phyloP scores from a whole-genome alignment of 2,329 filamentous ascomycete species.

The Aspergillus awamori region DNA sequence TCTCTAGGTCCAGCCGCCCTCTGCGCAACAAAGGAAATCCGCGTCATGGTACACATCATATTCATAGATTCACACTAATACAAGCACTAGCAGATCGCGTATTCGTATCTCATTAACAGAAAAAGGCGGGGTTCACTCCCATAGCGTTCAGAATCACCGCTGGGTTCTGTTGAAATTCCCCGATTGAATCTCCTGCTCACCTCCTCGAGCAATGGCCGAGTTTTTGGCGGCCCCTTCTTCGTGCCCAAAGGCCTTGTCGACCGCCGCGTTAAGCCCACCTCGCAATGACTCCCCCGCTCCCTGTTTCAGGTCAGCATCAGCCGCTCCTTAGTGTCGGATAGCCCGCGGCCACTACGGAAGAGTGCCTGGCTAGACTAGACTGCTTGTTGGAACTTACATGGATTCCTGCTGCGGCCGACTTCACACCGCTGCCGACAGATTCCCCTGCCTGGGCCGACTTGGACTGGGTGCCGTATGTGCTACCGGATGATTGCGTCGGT shows the following conservation, averaged over 20 bases:
- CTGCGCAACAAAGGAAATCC: neutral
- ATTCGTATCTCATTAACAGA: neutral
- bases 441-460: constrained; percentile 22
- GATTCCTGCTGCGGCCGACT: constrained; percentile 34
- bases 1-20: neutral
- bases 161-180: constrained; percentile 29
- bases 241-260: constrained; percentile 44
- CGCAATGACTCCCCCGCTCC: constrained; percentile 46
- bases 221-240: constrained; percentile 41
- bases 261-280: constrained; percentile 39
- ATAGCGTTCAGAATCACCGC: constrained; percentile 3
- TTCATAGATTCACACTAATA: neutral
- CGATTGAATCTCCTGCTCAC: constrained; percentile 38
- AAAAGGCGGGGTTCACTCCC: neutral
- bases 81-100: neutral
- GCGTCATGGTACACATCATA: neutral
- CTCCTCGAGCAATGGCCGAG: constrained; percentile 38
- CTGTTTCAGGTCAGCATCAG: constrained; percentile 26
- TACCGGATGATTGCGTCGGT: constrained; percentile 19
- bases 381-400: constrained; percentile 34
- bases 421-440: constrained; percentile 28
- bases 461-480: constrained; percentile 16
- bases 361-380: neutral
- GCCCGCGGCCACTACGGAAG: constrained; percentile 4
- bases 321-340: neutral